Evolutionary conservation across 164 flowering plant genomes (phyloP), one percentile per base, ranked within the genome.

Genomic region (Chloranthus sessilifolius): DNA sequence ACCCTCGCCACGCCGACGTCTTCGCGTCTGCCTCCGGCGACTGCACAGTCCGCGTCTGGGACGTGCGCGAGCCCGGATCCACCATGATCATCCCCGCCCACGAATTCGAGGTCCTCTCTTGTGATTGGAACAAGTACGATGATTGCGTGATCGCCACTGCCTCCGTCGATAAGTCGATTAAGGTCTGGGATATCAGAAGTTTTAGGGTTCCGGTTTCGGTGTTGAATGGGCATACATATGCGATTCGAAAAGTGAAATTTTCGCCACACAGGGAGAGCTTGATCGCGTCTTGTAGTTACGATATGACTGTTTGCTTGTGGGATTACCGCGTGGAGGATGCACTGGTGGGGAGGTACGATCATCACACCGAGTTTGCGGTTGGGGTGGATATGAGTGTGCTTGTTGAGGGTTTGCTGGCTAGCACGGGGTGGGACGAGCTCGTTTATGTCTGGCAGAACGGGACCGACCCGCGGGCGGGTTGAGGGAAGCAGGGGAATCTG

Each of bases 391-490:
- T 92, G 92, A 92, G 97, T 35, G 95, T 86, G 53, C 95, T 86
- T 50, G 95, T 92, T 21, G 99, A 92, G 40, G 97, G 99, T 28
- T 74, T 92, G 25, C 47, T 92, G 43, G 99, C 97, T 0, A 92
- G 97, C 42, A 76, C 95, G 2, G 95, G 99, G 3, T 92, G 99
- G 99, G 99, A 92, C 47, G 91, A 84, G 79, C 56, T 81, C 36
- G 95, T 81, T 24, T 92, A 80, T 61, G 95, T 92, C 33, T 92
- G 99, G 99, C 99, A 76, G 56, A 82, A 84, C 23, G 99, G 99
- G 34, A 82, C 81, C 20, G 97, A 92, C 43, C 97, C 99, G 0
- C 74, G 89, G 62, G 97, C 95, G 1, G 58, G 78, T 33, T 90
- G 45, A 58, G 25, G n/a, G n/a, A n/a, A n/a, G n/a, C n/a, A n/a